Conservation (phyloP, 306 rosid genomes). For the Quercus engelmannii region DNA sequence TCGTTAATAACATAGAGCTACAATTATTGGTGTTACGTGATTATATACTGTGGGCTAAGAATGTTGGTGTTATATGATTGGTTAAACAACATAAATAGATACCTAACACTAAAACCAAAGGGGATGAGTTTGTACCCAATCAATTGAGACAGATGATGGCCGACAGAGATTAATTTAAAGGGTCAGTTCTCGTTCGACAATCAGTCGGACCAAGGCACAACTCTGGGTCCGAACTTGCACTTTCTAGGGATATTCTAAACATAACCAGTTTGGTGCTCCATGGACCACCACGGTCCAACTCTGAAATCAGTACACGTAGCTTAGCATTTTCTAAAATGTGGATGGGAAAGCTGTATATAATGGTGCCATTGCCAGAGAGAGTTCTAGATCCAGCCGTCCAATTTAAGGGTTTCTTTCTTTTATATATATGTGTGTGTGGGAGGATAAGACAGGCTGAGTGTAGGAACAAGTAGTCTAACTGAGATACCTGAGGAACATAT, state of each 20-base stretch:
- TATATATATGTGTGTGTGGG: too few relatives aligned
- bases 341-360: not conserved
- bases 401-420: too few relatives aligned
- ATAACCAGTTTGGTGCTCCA: slow-evolving; percentile 10
- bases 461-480: too few relatives aligned
- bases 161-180: slow-evolving; percentile 36
- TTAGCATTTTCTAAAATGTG: not conserved
- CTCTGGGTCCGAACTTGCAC: slow-evolving; percentile 14
- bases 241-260: slow-evolving; percentile 5
- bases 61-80: too few relatives aligned
- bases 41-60: too few relatives aligned
- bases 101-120: too few relatives aligned
- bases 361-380: not conserved
- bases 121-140: not conserved
- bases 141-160: slow-evolving; percentile 34
- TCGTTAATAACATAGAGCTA: too few relatives aligned
- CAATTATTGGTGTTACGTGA: too few relatives aligned
- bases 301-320: slow-evolving; percentile 29
- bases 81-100: too few relatives aligned
- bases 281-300: slow-evolving; percentile 19
- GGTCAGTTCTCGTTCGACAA: slow-evolving; percentile 16
- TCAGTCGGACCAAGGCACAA: not conserved
- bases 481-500: too few relatives aligned
- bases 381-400: too few relatives aligned
- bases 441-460: too few relatives aligned